Base-by-base conservation (phyloP, 345 rosid species). In the Carallia pectinifolia region DNA sequence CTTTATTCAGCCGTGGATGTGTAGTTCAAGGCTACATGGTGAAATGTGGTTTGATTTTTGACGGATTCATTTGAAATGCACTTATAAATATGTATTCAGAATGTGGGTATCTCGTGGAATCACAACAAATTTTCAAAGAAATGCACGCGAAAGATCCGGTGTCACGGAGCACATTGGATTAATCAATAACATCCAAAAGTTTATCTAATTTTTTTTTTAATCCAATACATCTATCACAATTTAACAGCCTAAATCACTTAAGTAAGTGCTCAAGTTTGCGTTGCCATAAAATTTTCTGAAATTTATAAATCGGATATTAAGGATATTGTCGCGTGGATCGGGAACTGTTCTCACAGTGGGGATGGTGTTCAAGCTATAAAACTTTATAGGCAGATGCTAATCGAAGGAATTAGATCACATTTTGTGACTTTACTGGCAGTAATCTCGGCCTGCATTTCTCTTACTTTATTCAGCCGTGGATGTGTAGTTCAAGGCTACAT, bases 251-350 rank as follows among this genome's bases (percentile, higher is more conserved):
- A 23, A 23, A 23, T 23, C 23, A 23, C 23, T 23, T 23, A 0
- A 23, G 23, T 0, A 23, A 23, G 0, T 23, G 23, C 23, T 23
- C 23, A 23, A 23, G 23, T 23, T 23, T 23, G 23, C 23, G 23
- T 23, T 23, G 23, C 23, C 23, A 23, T 23, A 23, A 23, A 23
- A 23, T 23, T 23, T 23, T 23, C 23, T 23, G 23, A 0, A 23
- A 23, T 23, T 23, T 23, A 23, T 23, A 77, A 65, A 75, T 74
- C 81, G 7, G 61, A 56, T 64, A 67, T 65, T 34, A 88, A 80
- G 67, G 92, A 88, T 73, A 82, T 86, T 54, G 90, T 88, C 12
- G 74, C 74, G 73, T 86, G 87, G 87, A 84, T 86, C 61, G 61
- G 77, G 38, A 72, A 79, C 38, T 80, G 81, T 69, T 81, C 84